phyloP scores from a whole-genome alignment of 345 rosid genomes.

The thale cress (Arabidopsis thaliana) region DNA sequence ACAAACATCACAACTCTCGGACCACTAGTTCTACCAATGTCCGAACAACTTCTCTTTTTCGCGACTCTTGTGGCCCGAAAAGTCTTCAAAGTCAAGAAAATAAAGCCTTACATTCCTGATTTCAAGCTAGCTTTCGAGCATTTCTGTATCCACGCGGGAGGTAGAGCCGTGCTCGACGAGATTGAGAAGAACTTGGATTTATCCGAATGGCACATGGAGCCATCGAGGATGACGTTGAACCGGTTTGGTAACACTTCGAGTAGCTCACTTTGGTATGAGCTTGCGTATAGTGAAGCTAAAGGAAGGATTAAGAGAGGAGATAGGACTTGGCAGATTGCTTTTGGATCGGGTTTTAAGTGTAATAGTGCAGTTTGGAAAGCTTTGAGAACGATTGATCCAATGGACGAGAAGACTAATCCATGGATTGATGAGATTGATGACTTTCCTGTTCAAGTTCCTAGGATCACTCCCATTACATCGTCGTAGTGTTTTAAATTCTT shows the following conservation, averaged over 20 bases:
- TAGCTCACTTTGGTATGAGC: constrained; percentile 88
- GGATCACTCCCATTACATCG: constrained; percentile 39
- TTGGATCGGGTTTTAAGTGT: constrained; percentile 96
- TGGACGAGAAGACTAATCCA: constrained; percentile 67
- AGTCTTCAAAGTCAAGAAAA: constrained; percentile 63
- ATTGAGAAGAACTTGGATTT: constrained; percentile 82
- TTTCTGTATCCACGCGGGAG: constrained; percentile 89
- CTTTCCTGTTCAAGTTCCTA: constrained; percentile 83
- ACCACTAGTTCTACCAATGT: constrained; percentile 87
- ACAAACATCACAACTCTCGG: constrained; percentile 92
- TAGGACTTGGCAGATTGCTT: constrained; percentile 90
- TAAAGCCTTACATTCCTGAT: constrained; percentile 82
- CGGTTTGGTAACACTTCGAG: constrained; percentile 94
- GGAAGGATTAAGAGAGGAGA: constrained; percentile 87
- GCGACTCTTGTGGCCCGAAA: constrained; percentile 72
- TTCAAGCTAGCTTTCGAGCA: constrained; percentile 91
- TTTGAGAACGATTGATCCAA: constrained; percentile 68
- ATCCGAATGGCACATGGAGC: constrained; percentile 88
- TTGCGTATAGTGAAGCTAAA: constrained; percentile 86
- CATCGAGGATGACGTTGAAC: constrained; percentile 88
- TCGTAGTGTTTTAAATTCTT: constrained; percentile 21
- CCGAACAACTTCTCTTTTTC: constrained; percentile 82
- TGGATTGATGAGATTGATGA: constrained; percentile 84
- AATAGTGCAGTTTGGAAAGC: constrained; percentile 94
- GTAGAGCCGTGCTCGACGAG: constrained; percentile 90